Percentiles rank a stretch among this genome's conserved stretches.
Evolutionary conservation across 805 yeast species (phyloP).

Genomic region (Wickerhamiella spandovensis): DNA sequence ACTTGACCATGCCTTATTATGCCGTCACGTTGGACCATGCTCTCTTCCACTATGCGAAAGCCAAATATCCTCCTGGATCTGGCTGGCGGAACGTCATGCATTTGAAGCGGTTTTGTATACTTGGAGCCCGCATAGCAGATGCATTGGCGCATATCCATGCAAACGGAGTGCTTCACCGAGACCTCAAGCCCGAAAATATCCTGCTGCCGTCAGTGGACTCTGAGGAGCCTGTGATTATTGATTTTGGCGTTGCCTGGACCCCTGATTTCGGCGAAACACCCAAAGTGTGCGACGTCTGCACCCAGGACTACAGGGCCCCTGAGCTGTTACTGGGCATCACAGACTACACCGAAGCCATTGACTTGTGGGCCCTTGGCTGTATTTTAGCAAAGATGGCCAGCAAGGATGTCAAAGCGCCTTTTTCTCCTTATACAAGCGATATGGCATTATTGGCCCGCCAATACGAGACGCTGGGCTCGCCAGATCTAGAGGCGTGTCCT

Average conservation of each 20-base stretch:
- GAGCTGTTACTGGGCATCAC: slow-evolving; percentile 52
- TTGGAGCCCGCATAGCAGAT: slow-evolving; percentile 9
- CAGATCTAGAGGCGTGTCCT: slow-evolving; percentile 20
- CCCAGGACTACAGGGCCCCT: slow-evolving; percentile 60
- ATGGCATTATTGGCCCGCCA: slow-evolving; percentile 43
- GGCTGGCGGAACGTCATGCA: slow-evolving; percentile 28
- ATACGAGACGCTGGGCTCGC: slow-evolving; percentile 47
- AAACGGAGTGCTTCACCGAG: slow-evolving; percentile 27
- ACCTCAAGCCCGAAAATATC: slow-evolving; percentile 61
- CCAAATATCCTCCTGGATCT: slow-evolving; percentile 22
- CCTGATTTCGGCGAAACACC: slow-evolving; percentile 20
- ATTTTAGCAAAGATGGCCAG: slow-evolving; percentile 41
- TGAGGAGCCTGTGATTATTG: slow-evolving; percentile 32
- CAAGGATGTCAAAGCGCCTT: slow-evolving; percentile 26
- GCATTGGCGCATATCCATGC: slow-evolving; percentile 18
- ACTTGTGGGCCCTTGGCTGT: slow-evolving; percentile 63
- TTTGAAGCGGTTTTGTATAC: slow-evolving; percentile 20
- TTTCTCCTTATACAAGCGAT: slow-evolving; percentile 37
- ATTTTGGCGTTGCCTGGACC: slow-evolving; percentile 53
- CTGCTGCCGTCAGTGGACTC: slow-evolving; percentile 34
- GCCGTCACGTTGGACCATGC: slow-evolving; percentile 26
- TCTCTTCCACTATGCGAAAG: slow-evolving; percentile 25
- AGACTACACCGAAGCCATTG: slow-evolving; percentile 42
- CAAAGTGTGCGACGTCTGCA: slow-evolving; percentile 40
- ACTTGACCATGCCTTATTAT: slow-evolving; percentile 31